These are phyloP conservation scores for Escovopsis sp. DNA, from an alignment of 2,329 filamentous ascomycete species.

Conservation along the genomic window DNA sequence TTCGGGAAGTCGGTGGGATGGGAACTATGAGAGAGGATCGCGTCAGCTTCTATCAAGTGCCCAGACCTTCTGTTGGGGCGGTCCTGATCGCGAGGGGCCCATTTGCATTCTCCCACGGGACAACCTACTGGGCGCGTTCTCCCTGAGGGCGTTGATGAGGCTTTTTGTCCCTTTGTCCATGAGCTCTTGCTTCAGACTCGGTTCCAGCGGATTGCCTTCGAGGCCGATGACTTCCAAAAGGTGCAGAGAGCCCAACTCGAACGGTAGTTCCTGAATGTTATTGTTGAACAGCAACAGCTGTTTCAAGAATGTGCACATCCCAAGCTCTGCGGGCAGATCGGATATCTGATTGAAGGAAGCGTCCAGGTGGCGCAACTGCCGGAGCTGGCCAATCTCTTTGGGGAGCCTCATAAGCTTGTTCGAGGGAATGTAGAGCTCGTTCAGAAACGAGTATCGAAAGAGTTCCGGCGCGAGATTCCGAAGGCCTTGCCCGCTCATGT, in stretches of 20 bases:
- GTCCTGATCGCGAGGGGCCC: no score
- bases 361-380: constrained; percentile 71
- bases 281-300: constrained; percentile 84
- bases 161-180: constrained; percentile 78
- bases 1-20: constrained; percentile 59
- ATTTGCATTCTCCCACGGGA: neutral
- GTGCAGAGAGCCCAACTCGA: constrained; percentile 77
- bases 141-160: constrained; percentile 68
- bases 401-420: constrained; percentile 81
- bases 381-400: constrained; percentile 64
- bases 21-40: constrained; percentile 40
- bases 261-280: constrained; percentile 65
- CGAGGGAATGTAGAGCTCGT: constrained; percentile 83
- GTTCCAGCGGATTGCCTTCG: constrained; percentile 76
- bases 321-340: constrained; percentile 75
- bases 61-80: neutral
- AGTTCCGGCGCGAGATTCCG: constrained; percentile 65
- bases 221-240: constrained; percentile 80
- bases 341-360: constrained; percentile 76
- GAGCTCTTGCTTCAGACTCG: constrained; percentile 63
- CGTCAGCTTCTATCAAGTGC: constrained; percentile 10
- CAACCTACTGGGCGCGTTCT: constrained; percentile 66
- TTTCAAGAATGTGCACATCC: constrained; percentile 90
- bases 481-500: constrained; percentile 91
- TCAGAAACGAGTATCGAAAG: constrained; percentile 79